Base-by-base conservation (phyloP, 73 alveolate species). In the Paraurostyla sp. region DNA sequence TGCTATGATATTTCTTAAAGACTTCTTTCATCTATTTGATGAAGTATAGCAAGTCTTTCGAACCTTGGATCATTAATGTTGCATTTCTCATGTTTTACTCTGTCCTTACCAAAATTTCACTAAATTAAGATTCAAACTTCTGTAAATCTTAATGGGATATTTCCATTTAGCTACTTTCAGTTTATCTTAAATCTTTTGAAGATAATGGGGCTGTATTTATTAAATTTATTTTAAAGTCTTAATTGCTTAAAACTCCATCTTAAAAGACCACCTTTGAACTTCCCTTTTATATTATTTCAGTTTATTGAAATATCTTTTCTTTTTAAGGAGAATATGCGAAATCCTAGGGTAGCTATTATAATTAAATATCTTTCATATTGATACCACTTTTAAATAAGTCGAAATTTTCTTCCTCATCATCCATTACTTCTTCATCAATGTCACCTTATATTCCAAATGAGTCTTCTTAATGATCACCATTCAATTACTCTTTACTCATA, bases 301-400 rank as follows among this genome's bases (percentile, higher is more conserved):
- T 18, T 52, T 35, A 52, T 6, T 52, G 11, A 52, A 13, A 18
- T 52, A 20, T 52, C 69, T 36, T 65, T 11, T 65, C 36, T 65
- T 40, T 65, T 65, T 65, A 65, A 38, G 82, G 82, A 16, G 82
- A 65, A 35, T 36, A 65, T 16, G 35, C 16, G 9, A 38, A 16
- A 6, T 38, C 22, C 7, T 11, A 1, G 18, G 82, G 82, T 6
- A 65, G 32, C 42, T 65, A 6, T 22, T 65, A 36, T 13, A 65
- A 18, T 15, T 65, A 13, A 2, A 40, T 16, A 42, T 22, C 41
- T 16, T 40, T 6, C n/a, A n/a, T n/a, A n/a, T n/a, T n/a, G 7
- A 22, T 6, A 40, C 41, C 82, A 3, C 16, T 6, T 1, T 9
- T 11, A 22, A 15, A 11, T 2, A 65, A 13, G 23, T 65, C 16